Conservation (phyloP, 192 early-diverging fungal species). For the Backusella circina region DNA sequence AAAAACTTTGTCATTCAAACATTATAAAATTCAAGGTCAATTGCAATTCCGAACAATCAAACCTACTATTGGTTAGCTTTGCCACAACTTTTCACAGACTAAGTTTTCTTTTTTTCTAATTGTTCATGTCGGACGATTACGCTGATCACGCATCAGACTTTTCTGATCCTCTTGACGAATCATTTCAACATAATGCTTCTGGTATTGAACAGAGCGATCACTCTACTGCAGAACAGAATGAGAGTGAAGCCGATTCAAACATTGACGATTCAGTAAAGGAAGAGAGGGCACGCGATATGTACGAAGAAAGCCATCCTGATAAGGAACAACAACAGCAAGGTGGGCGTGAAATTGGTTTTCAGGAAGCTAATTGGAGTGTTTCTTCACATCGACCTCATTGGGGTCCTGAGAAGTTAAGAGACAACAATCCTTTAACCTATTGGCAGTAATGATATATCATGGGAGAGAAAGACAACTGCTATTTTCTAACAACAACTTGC, state of each 20-base stretch:
- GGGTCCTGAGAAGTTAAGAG: conserved; percentile 60
- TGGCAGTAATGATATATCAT: too few relatives aligned
- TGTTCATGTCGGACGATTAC: background rate
- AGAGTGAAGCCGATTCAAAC: background rate
- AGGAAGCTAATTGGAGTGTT: conserved; percentile 61
- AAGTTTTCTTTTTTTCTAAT: background rate
- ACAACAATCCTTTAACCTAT: conserved; percentile 66
- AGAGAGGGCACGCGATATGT: conserved; percentile 7
- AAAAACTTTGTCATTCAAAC: background rate
- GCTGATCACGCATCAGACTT: background rate
- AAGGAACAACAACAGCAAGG: conserved; percentile 27
- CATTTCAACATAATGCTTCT: background rate
- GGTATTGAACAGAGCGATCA: background rate
- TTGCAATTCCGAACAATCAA: background rate
- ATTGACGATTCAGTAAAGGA: conserved; percentile 10
- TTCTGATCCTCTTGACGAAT: background rate
- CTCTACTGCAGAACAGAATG: background rate
- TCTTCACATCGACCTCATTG: conserved; percentile 63
- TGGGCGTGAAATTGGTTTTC: conserved; percentile 55
- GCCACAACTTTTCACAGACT: background rate
- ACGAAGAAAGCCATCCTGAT: conserved; percentile 15
- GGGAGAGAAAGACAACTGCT: too few relatives aligned
- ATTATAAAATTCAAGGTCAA: background rate
- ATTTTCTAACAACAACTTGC: background rate
- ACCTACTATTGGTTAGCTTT: background rate